Base-by-base conservation (phyloP, 1,139 yeast genomes). In the Candida dubliniensis region DNA sequence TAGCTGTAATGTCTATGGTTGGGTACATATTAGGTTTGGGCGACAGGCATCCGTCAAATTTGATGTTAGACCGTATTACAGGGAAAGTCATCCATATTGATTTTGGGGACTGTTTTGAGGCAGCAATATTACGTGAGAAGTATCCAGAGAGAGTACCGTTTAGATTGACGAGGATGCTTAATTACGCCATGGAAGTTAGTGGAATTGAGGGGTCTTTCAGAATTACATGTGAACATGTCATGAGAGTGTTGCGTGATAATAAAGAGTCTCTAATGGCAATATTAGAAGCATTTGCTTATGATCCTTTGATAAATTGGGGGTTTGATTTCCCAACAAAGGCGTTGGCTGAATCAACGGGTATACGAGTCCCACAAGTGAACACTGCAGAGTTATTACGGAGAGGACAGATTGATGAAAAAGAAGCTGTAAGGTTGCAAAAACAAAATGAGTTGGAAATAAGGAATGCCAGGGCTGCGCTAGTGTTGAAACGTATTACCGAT, bases 21-120 rank as follows among this genome's bases (percentile, higher is more conserved):
- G 99, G 99, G 1, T 93, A 93, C 64, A 91, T 93, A 44, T 73
- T 93, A 33, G 99, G 99, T 11, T 74, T 95, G 26, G 99, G 99
- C 47, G 99, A 95, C 63, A 81, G 99, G 53, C 99, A 95, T 66
- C 99, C 99, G 25, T 88, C 97, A 27, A 95, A 95, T 59, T 76
- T 95, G 67, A 89, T 95, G 97, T 78, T 95, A 66, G 96, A 91
- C 61, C 75, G 97, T 54, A 79, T 84, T 42, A 89, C 98, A 0
- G 99, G 99, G 50, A 90, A 91, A 59, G 96, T 95, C 38, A 79
- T 93, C 35, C 99, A 95, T 61, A 91, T 95, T 67, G 99, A 95
- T 74, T 95, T 93, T 66, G 99, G 99, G 54, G 99, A 95, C 63
- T 95, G 99, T 76, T 95, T 95, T 60, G 99, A 95, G 61, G 97